phyloP scores from a whole-genome alignment of 163 green algal species.

The Scenedesmus sp. region DNA sequence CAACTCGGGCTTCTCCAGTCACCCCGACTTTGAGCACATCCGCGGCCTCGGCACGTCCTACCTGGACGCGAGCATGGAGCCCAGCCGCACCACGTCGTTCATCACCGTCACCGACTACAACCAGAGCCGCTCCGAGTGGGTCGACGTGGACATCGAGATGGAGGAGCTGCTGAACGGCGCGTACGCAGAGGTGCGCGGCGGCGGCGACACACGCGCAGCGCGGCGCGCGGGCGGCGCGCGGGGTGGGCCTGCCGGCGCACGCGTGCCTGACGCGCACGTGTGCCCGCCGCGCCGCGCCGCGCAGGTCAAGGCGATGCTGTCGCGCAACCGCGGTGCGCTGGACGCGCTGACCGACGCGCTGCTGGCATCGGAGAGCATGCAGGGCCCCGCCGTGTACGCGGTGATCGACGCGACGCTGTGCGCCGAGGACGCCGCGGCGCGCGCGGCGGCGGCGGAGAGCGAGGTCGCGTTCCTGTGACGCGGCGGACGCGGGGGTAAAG shows the following conservation, averaged over 20 bases:
- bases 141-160: constrained; percentile 74
- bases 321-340: constrained; percentile 68
- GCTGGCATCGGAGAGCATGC: constrained; percentile 50
- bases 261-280: not conserved
- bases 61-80: constrained; percentile 57
- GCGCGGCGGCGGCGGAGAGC: constrained; percentile 17
- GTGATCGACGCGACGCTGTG: constrained; percentile 67
- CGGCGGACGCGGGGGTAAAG: too few species aligned
- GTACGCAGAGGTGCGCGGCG: constrained; percentile 58
- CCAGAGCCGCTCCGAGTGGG: constrained; percentile 59
- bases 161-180: constrained; percentile 65
- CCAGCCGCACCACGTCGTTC: constrained; percentile 32
- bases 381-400: constrained; percentile 61
- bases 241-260: too few species aligned
- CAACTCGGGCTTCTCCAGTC: constrained; percentile 56
- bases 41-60: constrained; percentile 54
- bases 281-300: not conserved
- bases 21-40: constrained; percentile 66
- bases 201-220: not conserved
- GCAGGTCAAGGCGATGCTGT: constrained; percentile 66
- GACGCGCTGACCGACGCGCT: constrained; percentile 54
- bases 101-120: constrained; percentile 46
- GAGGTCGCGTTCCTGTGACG: constrained; percentile 33
- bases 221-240: too few species aligned
- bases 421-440: constrained; percentile 55